Conservation (phyloP, 768 basidiomycete species). For the Trametes punicea region DNA sequence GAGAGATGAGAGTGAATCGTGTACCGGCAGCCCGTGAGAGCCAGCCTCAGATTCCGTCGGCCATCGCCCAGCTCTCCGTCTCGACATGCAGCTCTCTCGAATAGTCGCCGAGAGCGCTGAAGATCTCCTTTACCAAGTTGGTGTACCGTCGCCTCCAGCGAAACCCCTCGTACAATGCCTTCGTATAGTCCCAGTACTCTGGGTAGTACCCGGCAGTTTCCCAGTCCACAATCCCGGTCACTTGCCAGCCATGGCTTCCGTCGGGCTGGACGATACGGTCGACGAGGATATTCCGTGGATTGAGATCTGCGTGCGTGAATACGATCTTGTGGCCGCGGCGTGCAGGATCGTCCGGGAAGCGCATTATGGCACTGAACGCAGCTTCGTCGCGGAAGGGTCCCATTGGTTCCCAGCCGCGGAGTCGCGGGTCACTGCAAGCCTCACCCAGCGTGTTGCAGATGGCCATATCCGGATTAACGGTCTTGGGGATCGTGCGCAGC, state of each 20-base stretch:
- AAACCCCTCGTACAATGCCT: neutral
- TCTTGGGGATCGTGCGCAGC: neutral
- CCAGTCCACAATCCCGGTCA: conserved; percentile 26
- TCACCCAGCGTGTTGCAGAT: neutral
- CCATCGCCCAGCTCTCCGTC: neutral
- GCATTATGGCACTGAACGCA: neutral
- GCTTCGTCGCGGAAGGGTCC: neutral
- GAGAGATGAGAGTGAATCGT: too few species aligned
- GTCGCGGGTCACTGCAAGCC: neutral
- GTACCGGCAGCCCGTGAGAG: too few species aligned
- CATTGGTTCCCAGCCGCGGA: neutral
- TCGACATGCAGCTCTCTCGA: neutral
- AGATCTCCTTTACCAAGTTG: neutral
- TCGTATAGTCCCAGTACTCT: conserved; percentile 25
- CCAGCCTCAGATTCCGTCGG: neutral
- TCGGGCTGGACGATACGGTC: neutral
- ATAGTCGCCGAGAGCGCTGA: neutral
- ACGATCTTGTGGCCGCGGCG: neutral
- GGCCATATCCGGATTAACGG: neutral
- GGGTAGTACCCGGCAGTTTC: conserved; percentile 27
- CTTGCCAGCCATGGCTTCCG: neutral
- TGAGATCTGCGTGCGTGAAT: conserved; percentile 26
- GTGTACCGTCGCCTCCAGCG: neutral
- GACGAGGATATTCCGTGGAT: conserved; percentile 24
- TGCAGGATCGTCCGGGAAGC: neutral